Conservation (phyloP, 2,329 filamentous ascomycete genomes). For the Hypoxylon sp. region DNA sequence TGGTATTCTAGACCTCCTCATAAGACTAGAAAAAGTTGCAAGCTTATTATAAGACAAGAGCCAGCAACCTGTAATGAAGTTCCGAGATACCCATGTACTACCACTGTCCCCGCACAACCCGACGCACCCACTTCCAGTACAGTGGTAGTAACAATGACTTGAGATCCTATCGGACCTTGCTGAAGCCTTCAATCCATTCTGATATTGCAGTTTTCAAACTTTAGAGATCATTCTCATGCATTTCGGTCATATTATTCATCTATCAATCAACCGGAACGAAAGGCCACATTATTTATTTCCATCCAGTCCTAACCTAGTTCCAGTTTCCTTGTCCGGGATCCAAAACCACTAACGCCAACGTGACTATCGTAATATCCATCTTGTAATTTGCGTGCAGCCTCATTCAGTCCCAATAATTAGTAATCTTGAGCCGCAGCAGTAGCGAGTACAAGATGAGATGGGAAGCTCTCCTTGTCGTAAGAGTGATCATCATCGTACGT, state of each 20-base stretch:
- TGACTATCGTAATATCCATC: constrained; percentile 28
- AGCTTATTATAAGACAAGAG: background rate
- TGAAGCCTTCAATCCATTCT: background rate
- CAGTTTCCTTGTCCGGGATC: constrained; percentile 6
- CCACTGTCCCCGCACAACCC: too few species aligned
- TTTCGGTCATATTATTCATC: constrained; percentile 25
- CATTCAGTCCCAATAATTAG: constrained; percentile 14
- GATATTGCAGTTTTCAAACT: background rate
- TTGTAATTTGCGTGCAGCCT: constrained; percentile 3
- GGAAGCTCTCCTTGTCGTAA: background rate
- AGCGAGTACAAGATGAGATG: background rate
- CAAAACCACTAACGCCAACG: constrained; percentile 28
- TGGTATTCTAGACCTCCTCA: background rate
- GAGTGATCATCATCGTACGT: background rate
- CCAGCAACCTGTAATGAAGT: too few species aligned
- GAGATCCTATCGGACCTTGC: background rate
- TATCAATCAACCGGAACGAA: constrained; percentile 4
- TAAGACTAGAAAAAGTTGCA: background rate
- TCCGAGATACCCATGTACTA: too few species aligned
- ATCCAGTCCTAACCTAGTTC: constrained; percentile 6
- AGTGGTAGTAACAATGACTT: too few species aligned
- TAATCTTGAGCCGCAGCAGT: background rate
- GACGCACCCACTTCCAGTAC: too few species aligned
- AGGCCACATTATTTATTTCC: constrained; percentile 17
- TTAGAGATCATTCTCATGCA: constrained; percentile 8